Evolutionary conservation across 2,329 filamentous ascomycete genomes (phyloP).

Genomic region (Rachicladosporium sp.): DNA sequence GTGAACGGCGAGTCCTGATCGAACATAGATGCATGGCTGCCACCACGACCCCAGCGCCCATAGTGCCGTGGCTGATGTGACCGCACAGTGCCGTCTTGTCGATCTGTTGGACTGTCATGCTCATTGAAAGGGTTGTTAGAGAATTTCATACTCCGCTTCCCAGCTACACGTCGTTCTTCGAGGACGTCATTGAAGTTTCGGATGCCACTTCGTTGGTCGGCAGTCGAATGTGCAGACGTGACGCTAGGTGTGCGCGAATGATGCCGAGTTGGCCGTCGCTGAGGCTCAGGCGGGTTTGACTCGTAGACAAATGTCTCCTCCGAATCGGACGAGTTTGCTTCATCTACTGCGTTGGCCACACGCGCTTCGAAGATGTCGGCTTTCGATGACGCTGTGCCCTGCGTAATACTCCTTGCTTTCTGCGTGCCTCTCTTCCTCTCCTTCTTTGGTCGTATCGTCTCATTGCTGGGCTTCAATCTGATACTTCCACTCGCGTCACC

Average conservation of each 20-base stretch:
- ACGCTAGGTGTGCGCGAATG: slow-evolving; percentile 92
- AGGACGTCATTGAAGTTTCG: slow-evolving; percentile 56
- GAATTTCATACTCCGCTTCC: slow-evolving; percentile 95
- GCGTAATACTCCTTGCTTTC: slow-evolving; percentile 59
- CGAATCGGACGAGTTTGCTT: slow-evolving; percentile 91
- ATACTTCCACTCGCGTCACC: slow-evolving; percentile 60
- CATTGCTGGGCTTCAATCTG: slow-evolving; percentile 77
- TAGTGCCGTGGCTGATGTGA: slow-evolving; percentile 66
- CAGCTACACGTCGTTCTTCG: slow-evolving; percentile 47
- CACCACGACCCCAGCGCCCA: slow-evolving; percentile 63
- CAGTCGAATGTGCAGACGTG: slow-evolving; percentile 63
- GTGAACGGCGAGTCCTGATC: slow-evolving; percentile 70
- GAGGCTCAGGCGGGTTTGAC: slow-evolving; percentile 67
- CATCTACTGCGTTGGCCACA: slow-evolving; percentile 88
- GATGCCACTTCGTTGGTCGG: slow-evolving; percentile 44
- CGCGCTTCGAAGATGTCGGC: slow-evolving; percentile 97
- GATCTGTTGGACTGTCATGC: slow-evolving; percentile 35
- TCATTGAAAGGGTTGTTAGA: slow-evolving; percentile 63
- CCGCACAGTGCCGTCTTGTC: slow-evolving; percentile 31
- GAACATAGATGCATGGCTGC: slow-evolving; percentile 58
- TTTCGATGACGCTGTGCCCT: slow-evolving; percentile 80
- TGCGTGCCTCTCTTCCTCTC: slow-evolving; percentile 71
- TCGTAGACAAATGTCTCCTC: slow-evolving; percentile 99
- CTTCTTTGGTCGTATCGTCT: slow-evolving; percentile 90
- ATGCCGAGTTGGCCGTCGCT: slow-evolving; percentile 52